A percentile compares a stretch with the other conserved stretches of the same genome.
Evolutionary conservation across 352 stramenopile genomes (phyloP).

Genomic region (Pythium volutum): DNA sequence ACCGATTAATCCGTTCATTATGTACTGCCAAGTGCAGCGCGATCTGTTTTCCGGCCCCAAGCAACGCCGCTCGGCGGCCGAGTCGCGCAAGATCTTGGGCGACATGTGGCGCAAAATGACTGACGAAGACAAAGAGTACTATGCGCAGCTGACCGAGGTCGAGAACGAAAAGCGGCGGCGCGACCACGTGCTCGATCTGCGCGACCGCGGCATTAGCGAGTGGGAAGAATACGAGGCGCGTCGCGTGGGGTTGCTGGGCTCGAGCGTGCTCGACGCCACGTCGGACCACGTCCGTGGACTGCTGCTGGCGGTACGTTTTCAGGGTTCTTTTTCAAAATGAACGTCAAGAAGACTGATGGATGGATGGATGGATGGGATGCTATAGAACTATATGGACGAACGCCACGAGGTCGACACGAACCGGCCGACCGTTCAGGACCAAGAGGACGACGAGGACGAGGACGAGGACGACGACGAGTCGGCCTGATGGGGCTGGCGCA

Average conservation of each 20-base stretch:
- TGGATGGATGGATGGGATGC: not conserved
- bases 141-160: constrained; percentile 64
- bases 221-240: constrained; percentile 79
- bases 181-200: constrained; percentile 64
- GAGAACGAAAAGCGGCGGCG: constrained; percentile 80
- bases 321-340: not conserved
- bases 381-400: constrained; percentile 72
- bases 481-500: not conserved
- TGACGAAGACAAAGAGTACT: constrained; percentile 82
- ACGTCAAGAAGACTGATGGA: too few relatives aligned
- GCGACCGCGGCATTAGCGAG: constrained; percentile 64
- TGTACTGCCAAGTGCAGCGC: constrained; percentile 81
- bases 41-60: constrained; percentile 55
- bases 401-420: constrained; percentile 67
- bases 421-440: constrained; percentile 2
- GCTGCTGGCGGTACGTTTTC: constrained; percentile 51
- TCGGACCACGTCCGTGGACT: constrained; percentile 63
- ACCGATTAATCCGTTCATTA: constrained; percentile 80
- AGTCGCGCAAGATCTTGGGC: constrained; percentile 76
- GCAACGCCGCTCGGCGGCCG: constrained; percentile 51
- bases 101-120: constrained; percentile 83
- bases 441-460: constrained; percentile 36
- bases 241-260: constrained; percentile 54
- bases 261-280: constrained; percentile 50
- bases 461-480: constrained; percentile 29